phyloP scores from a whole-genome alignment of 441 rosid genomes.

The Jatropha podagrica region DNA sequence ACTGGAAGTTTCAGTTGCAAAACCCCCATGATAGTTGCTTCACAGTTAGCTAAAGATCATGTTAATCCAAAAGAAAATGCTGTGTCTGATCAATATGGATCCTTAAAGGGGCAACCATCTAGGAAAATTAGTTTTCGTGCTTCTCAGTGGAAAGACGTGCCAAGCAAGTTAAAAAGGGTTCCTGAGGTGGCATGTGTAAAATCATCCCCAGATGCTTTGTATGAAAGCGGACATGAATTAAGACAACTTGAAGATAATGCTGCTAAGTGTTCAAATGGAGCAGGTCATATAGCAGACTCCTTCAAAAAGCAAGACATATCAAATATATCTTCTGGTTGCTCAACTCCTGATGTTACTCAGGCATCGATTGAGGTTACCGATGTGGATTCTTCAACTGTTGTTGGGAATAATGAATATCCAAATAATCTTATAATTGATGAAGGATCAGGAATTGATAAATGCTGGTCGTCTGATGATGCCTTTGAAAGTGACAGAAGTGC shows the following conservation, averaged over 20 bases:
- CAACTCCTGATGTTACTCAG: conserved; percentile 41
- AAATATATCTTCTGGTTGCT: conserved; percentile 49
- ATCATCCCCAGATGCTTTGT: conserved; percentile 21
- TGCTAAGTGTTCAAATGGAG: conserved; percentile 24
- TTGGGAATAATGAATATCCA: conserved; percentile 29
- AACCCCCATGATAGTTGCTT: conserved; percentile 25
- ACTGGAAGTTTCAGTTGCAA: conserved; percentile 20
- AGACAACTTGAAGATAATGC: conserved; percentile 28
- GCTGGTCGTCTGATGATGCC: conserved; percentile 55
- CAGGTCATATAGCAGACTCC: conserved; percentile 23
- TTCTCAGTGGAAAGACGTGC: conserved; percentile 51
- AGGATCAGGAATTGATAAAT: conserved; percentile 50
- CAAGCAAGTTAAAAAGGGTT: conserved; percentile 32
- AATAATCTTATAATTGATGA: conserved; percentile 41
- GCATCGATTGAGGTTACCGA: conserved; percentile 38
- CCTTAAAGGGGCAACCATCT: conserved; percentile 18
- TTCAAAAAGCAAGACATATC: conserved; percentile 41
- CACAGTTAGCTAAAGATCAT: conserved; percentile 30
- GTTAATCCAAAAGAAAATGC: conserved; percentile 22
- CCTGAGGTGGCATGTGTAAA: conserved; percentile 18
- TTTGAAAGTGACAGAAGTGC: conserved; percentile 49
- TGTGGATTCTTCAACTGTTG: conserved; percentile 31
- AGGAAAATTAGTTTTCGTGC: conserved; percentile 20
- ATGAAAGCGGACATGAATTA: conserved; percentile 25
- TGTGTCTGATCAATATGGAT: conserved; percentile 25